Base-by-base conservation (phyloP, 108 stramenopile species). In the Epithemia pelagica region DNA sequence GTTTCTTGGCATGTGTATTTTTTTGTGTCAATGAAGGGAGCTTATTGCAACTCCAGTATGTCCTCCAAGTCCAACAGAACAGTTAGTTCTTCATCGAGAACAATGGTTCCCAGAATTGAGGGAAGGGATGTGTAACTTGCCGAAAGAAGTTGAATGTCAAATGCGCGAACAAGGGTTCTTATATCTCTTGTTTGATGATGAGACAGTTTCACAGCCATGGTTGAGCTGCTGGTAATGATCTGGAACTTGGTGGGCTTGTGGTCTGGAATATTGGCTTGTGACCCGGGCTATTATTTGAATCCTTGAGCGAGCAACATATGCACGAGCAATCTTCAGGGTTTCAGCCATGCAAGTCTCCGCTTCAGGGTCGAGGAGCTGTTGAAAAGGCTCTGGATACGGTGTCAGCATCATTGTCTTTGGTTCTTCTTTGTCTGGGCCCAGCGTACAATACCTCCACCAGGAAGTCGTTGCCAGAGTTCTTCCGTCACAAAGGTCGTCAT, bases 401-500 rank as follows among this genome's bases (percentile, higher is more conserved):
- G 96, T 89, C 65, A 99, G 62, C 97, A 99, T 99, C 82, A 99
- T 98, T 31, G 96, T 79, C 56, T 82, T 59, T 0, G 90, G 69
- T 63, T 97, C 97, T 32, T 67, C 61, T 30, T 81, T 77, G 53
- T 93, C 95, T 28, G 94, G n/a, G n/a, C n/a, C n/a, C n/a, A n/a
- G n/a, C n/a, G n/a, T n/a, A n/a, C 76, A 24, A 83, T 91, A 24
- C 96, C 95, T 30, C 97, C 86, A 32, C 95, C 95, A 55, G 99
- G 99, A n/a, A 99, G 84, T 60, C 99, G 86, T 72, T 99, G 99
- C 99, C 99, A 99, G 20, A 99, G 84, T 76, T 99, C 99, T 79
- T 99, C 99, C 3, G 97, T 98, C n/a, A 99, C 94, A 75, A 96
- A 99, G 30, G 99, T 97, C 96, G 98, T 98, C 89, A 98, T 88